A percentile compares a stretch with the other conserved stretches of the same genome.
These are phyloP conservation scores for Przewalskia tangutica DNA, from an alignment of 257 asterid species.

Conservation along the genomic window DNA sequence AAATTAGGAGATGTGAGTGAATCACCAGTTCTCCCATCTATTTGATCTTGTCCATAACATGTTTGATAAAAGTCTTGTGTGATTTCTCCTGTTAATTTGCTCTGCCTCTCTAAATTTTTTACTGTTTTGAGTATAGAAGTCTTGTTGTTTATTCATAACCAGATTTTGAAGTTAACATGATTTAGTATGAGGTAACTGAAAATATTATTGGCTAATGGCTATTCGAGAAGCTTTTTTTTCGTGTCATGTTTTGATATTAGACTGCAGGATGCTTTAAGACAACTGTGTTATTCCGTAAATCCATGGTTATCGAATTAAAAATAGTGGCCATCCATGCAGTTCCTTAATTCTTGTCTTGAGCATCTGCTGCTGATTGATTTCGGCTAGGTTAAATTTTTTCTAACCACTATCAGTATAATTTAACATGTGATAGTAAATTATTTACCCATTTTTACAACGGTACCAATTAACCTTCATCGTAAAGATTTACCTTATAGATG, in stretches of 20 bases:
- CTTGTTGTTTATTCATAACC: background rate
- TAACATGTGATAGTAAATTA: background rate
- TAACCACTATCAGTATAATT: background rate
- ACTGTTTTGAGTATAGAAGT: background rate
- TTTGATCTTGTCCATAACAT: background rate
- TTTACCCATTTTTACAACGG: background rate
- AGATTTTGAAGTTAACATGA: too few species aligned
- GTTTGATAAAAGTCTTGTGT: background rate
- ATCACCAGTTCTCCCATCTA: background rate
- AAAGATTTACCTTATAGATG: background rate
- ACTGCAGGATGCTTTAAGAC: background rate
- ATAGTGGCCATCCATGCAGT: background rate
- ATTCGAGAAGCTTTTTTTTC: background rate
- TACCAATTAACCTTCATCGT: background rate
- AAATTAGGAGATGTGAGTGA: background rate
- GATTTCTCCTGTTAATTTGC: background rate
- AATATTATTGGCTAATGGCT: background rate
- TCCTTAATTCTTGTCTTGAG: background rate
- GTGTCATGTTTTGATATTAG: background rate
- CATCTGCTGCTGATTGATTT: background rate
- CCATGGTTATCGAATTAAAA: background rate
- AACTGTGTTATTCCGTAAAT: background rate
- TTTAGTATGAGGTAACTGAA: background rate
- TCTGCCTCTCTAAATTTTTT: background rate
- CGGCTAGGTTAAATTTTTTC: background rate